Conservation (phyloP, 805 yeast genomes). For the Starmerella floris region DNA sequence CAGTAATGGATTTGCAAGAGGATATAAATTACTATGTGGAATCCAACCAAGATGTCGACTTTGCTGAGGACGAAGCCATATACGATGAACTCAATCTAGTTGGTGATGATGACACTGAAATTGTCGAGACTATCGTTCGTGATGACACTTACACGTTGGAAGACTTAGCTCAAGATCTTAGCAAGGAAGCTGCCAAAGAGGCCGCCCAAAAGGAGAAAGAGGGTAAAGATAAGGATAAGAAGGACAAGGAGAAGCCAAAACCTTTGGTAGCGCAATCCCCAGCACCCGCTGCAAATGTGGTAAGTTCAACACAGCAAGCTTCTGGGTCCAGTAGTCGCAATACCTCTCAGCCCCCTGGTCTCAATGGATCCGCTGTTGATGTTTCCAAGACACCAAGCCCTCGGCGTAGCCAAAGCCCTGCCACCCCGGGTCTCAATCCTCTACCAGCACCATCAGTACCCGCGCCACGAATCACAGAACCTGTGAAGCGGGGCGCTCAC, state of each 20-base stretch:
- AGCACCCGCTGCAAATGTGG: neutral
- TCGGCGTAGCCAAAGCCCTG: slow-evolving; percentile 14
- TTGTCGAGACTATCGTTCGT: slow-evolving; percentile 26
- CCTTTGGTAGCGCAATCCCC: slow-evolving; percentile 2
- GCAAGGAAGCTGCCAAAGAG: slow-evolving; percentile 27
- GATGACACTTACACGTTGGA: slow-evolving; percentile 27
- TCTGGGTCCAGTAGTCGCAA: neutral
- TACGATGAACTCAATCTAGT: slow-evolving; percentile 75
- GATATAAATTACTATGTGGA: slow-evolving; percentile 90
- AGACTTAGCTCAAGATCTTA: slow-evolving; percentile 27
- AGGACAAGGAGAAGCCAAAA: slow-evolving; percentile 19
- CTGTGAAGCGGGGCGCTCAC: slow-evolving; percentile 16
- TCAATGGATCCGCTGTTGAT: neutral
- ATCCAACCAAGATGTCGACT: slow-evolving; percentile 82
- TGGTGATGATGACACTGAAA: slow-evolving; percentile 40
- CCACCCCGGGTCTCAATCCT: slow-evolving; percentile 21
- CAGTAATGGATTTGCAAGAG: slow-evolving; percentile 63
- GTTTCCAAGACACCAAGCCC: slow-evolving; percentile 11
- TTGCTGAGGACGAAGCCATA: slow-evolving; percentile 83
- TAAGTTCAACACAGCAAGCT: neutral
- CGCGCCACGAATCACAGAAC: slow-evolving; percentile 16
- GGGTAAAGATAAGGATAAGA: slow-evolving; percentile 16
- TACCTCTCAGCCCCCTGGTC: neutral
- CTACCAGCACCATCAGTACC: slow-evolving; percentile 22
- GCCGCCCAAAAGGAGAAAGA: slow-evolving; percentile 19